Percentiles rank a stretch among this genome's conserved stretches.
These are phyloP conservation scores for Penicillium longicatenatum DNA, from an alignment of 495 filamentous ascomycete species.

Conservation along the genomic window DNA sequence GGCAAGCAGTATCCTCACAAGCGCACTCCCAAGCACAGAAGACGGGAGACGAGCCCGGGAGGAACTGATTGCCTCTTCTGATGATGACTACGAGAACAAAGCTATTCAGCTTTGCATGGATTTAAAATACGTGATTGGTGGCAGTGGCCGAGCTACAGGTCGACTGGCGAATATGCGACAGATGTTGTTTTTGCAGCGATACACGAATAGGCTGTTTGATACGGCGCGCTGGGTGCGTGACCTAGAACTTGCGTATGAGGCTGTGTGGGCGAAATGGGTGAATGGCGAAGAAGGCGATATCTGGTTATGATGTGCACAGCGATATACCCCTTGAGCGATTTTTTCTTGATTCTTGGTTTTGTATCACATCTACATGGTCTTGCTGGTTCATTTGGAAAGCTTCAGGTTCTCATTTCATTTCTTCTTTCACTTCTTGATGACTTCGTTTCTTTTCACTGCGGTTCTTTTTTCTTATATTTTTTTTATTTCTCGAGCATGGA, in stretches of 20 bases:
- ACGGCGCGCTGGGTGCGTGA: slow-evolving; percentile 91
- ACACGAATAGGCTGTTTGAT: slow-evolving; percentile 85
- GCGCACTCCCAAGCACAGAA: slow-evolving; percentile 72
- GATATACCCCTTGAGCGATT: slow-evolving; percentile 43
- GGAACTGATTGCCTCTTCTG: slow-evolving; percentile 73
- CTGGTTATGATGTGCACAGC: slow-evolving; percentile 56
- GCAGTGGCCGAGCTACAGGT: slow-evolving; percentile 60
- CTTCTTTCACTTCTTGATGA: neutral
- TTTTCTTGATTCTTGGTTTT: slow-evolving; percentile 11
- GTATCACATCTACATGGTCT: slow-evolving; percentile 4
- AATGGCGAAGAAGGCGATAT: slow-evolving; percentile 89
- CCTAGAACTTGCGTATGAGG: slow-evolving; percentile 84
- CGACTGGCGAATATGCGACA: slow-evolving; percentile 73
- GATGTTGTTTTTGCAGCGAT: slow-evolving; percentile 78
- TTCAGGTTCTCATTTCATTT: neutral
- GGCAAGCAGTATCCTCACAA: slow-evolving; percentile 90
- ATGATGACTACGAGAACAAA: slow-evolving; percentile 82
- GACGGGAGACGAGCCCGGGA: slow-evolving; percentile 67
- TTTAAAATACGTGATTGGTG: slow-evolving; percentile 59
- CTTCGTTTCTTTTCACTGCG: neutral
- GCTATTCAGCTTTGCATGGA: slow-evolving; percentile 72
- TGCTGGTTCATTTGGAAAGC: neutral
- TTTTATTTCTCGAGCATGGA: neutral
- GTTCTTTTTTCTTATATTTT: neutral
- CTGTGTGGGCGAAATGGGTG: slow-evolving; percentile 88